phyloP scores from a whole-genome alignment of 2,329 filamentous ascomycete genomes.

The Aspergillus piperis region DNA sequence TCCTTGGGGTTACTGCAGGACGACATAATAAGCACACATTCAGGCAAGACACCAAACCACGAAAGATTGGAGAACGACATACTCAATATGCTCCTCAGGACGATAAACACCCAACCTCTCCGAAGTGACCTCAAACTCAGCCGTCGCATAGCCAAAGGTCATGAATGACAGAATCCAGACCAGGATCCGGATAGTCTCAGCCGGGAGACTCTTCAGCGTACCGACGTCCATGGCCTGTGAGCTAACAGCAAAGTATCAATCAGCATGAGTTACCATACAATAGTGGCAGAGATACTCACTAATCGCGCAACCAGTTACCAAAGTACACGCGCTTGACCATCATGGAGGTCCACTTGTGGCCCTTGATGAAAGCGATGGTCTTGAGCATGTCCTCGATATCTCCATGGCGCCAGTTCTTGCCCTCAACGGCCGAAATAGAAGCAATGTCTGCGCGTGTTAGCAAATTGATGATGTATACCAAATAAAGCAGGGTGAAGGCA shows the following conservation, averaged over 20 bases:
- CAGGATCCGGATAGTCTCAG: slow-evolving; percentile 74
- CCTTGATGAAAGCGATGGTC: slow-evolving; percentile 72
- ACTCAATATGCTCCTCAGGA: slow-evolving; percentile 64
- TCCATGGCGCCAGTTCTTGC: slow-evolving; percentile 56
- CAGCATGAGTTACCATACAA: slow-evolving; percentile 1
- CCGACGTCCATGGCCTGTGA: slow-evolving; percentile 81
- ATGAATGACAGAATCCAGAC: slow-evolving; percentile 82
- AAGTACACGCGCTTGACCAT: slow-evolving; percentile 79
- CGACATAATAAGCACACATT: not conserved
- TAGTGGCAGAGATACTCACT: slow-evolving; percentile 45
- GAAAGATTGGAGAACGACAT: slow-evolving; percentile 12
- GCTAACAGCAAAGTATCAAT: slow-evolving; percentile 24
- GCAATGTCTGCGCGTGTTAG: slow-evolving; percentile 43
- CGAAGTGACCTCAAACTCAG: slow-evolving; percentile 79
- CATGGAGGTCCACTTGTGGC: slow-evolving; percentile 82
- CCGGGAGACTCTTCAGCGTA: slow-evolving; percentile 75
- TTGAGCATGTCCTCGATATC: slow-evolving; percentile 83
- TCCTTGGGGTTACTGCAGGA: slow-evolving; percentile 73
- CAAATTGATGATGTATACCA: not conserved
- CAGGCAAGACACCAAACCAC: not conserved
- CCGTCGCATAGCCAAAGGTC: slow-evolving; percentile 81
- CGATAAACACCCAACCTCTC: slow-evolving; percentile 79
- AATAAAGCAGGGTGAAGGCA: slow-evolving; percentile 13
- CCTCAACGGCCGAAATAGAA: slow-evolving; percentile 53
- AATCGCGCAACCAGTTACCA: slow-evolving; percentile 84